These are phyloP conservation scores for Arabidopsis hybrid DNA, from an alignment of 441 rosid genomes.

Conservation along the genomic window DNA sequence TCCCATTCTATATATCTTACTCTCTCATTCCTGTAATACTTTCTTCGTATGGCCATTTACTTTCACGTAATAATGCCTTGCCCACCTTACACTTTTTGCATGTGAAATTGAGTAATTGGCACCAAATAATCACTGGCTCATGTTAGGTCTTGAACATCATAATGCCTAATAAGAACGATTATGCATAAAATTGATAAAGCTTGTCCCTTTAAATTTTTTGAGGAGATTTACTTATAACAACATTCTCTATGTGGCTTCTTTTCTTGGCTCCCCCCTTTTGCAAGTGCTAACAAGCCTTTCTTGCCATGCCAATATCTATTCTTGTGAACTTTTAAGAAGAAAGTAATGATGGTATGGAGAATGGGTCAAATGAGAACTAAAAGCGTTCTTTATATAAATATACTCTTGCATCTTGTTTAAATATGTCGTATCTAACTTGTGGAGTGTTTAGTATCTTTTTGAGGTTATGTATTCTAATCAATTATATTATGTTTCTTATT, in stretches of 20 bases:
- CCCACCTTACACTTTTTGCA: constrained; percentile 20
- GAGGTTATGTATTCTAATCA: constrained; percentile 24
- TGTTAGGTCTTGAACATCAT: constrained; percentile 25
- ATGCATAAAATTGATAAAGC: constrained; percentile 21
- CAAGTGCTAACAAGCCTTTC: constrained; percentile 13
- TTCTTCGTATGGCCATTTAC: constrained; percentile 17
- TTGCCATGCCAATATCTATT: constrained; percentile 26
- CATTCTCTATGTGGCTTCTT: background rate
- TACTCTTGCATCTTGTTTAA: constrained; percentile 20
- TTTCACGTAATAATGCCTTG: constrained; percentile 7
- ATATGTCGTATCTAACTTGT: constrained; percentile 15
- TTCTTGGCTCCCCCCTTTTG: no score
- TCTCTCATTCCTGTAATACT: constrained; percentile 6
- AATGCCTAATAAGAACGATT: constrained; percentile 13
- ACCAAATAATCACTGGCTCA: constrained; percentile 19
- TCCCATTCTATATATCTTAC: background rate
- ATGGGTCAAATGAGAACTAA: constrained; percentile 9
- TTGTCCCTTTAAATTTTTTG: constrained; percentile 5
- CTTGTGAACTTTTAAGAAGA: constrained; percentile 14
- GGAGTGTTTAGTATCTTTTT: constrained; percentile 19
- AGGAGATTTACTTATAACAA: constrained; percentile 16
- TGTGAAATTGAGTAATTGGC: constrained; percentile 25
- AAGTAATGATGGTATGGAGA: constrained; percentile 11
- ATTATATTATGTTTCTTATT: constrained; percentile 52
- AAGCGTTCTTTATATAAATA: constrained; percentile 15